Conservation (phyloP, 495 filamentous ascomycete genomes). For the Entonaema liquescens region DNA sequence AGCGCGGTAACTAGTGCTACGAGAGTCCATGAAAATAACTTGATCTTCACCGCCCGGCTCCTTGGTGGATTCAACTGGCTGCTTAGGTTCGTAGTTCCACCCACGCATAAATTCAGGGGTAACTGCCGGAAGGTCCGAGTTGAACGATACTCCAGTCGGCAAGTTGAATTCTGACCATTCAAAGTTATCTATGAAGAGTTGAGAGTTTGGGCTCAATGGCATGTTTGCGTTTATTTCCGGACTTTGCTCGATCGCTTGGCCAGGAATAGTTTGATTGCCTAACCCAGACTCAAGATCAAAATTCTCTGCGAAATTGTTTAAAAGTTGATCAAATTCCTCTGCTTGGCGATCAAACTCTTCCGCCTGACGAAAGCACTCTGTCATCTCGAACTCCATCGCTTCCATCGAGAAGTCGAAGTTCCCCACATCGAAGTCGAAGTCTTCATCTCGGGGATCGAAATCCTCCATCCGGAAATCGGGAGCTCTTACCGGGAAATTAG, state of each 20-base stretch:
- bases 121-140: neutral
- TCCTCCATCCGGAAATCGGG: neutral
- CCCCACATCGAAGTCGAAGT: neutral
- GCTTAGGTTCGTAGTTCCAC: neutral
- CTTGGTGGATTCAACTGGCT: neutral
- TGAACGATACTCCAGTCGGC: slow-evolving; percentile 16
- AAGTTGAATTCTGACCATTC: slow-evolving; percentile 22
- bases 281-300: neutral
- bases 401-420: neutral
- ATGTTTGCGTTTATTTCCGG: neutral
- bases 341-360: no score
- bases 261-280: neutral
- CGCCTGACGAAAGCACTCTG: neutral
- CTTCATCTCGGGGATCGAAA: neutral
- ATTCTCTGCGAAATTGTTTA: neutral
- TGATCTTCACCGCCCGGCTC: neutral
- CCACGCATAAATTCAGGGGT: slow-evolving; percentile 16
- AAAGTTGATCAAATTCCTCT: neutral
- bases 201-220: neutral
- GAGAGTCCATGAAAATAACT: neutral
- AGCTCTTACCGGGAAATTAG: neutral
- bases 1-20: neutral
- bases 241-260: neutral
- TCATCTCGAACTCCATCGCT: neutral
- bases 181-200: neutral